A percentile compares a stretch with the other conserved stretches of the same genome.
Conservation (phyloP, 495 filamentous ascomycete genomes). For the Penicillium crystallinum region DNA sequence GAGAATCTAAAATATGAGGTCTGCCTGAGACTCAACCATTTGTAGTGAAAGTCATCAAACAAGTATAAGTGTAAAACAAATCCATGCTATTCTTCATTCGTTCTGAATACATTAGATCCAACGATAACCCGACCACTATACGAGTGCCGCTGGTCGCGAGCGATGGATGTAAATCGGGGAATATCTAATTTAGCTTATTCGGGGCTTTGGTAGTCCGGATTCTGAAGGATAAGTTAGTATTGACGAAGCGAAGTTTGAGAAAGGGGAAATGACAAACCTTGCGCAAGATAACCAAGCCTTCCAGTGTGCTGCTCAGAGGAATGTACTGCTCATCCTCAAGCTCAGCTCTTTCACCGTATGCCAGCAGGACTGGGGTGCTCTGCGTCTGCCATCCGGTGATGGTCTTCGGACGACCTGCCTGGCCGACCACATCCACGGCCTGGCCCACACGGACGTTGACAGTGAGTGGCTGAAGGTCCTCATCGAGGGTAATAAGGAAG, state of each 20-base stretch:
- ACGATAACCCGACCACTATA: slow-evolving; percentile 23
- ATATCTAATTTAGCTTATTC: slow-evolving; percentile 28
- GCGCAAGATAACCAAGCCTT: slow-evolving; percentile 92
- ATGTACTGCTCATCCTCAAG: slow-evolving; percentile 97
- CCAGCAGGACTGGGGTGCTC: slow-evolving; percentile 89
- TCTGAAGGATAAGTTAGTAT: slow-evolving; percentile 36
- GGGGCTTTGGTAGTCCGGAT: slow-evolving; percentile 50
- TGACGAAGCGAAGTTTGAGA: not conserved
- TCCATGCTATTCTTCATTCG: slow-evolving; percentile 34
- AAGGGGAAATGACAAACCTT: slow-evolving; percentile 61
- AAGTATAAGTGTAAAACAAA: slow-evolving; percentile 9
- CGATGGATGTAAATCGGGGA: slow-evolving; percentile 11
- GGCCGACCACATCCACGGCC: slow-evolving; percentile 95
- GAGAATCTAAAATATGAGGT: not conserved
- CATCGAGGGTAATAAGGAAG: slow-evolving; percentile 93
- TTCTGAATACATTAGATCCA: slow-evolving; percentile 41
- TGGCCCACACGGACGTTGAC: slow-evolving; percentile 97
- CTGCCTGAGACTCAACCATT: not conserved
- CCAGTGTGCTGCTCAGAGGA: slow-evolving; percentile 79
- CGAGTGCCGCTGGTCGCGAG: slow-evolving; percentile 13
- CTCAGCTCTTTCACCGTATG: slow-evolving; percentile 91
- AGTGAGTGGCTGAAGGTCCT: slow-evolving; percentile 85
- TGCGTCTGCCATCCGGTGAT: slow-evolving; percentile 99
- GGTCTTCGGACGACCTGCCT: slow-evolving; percentile 94
- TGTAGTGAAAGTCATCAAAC: not conserved